Evolutionary conservation across 192 early-diverging fungal species (phyloP), one percentile per base, ranked within the genome.

Genomic region (Coemansia sp.): DNA sequence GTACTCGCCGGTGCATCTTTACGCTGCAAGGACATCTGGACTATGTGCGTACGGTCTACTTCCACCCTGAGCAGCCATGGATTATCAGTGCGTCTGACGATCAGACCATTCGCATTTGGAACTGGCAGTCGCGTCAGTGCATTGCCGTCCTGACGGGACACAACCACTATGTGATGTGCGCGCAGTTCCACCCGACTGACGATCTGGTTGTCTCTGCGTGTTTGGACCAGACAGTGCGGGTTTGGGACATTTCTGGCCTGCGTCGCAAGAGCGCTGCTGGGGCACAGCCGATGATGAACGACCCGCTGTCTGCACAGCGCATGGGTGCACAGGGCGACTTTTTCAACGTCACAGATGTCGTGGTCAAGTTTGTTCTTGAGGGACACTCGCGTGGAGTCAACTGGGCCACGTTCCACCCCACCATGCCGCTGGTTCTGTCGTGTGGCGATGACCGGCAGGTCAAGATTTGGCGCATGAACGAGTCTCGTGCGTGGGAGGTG

Each of bases 31-130:
- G 98, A 6, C 98, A 99, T 86, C 80, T 99, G 70, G 98, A 99
- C 74, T 99, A 97, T 71, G 95, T 99, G 42, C 93, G 98, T 64
- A 95, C 94, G 4, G 95, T 96, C 1, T 94, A 86, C 78, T 99
- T 99, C 82, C 98, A 99, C 74, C 92, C 94, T 70, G 98, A 99
- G 79, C 89, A 91, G 71, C 98, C 98, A 35, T 99, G 98, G 98
- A 98, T 99, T 62, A 90, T 98, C 67, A 91, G 88, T 66, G 92
- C 93, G 62, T 96, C 95, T 7, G 98, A 99, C 71, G 98, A 99
- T 82, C 96, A 99, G 75, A 98, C 98, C 7, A 96, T 98, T 69
- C 93, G 98, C 58, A 98, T 99, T 63, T 99, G 98, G 98, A 99
- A 99, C 87, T 99, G 98, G 98, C 98, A 99, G 80, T 96, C 94